Base-by-base conservation (phyloP, 2,329 filamentous ascomycete species). In the Colletotrichum sp. region DNA sequence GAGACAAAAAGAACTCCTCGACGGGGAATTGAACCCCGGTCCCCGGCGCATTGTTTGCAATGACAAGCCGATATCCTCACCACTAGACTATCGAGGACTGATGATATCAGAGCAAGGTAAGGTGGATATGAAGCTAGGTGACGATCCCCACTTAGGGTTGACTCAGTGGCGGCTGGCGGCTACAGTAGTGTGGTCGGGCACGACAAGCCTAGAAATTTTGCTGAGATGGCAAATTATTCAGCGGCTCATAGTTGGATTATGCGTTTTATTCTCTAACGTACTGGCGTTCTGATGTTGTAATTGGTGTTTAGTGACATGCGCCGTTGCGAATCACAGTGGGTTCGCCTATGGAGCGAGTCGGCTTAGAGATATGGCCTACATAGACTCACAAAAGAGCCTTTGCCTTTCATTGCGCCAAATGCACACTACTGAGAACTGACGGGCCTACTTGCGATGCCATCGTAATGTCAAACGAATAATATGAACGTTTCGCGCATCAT, bases 21-120 rank as follows among this genome's bases (percentile, higher is more conserved):
- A 48, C 38, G 38, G 38, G 38, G 38, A 48, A 48, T 48, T 48
- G 38, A 48, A 48, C 38, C 38, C 66, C 66, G 66, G 52, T 68
- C 66, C 66, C 66, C 66, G 30, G 66, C 70, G 62, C 38, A 43
- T n/a, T n/a, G 18, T 6, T 10, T 10, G 12, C 8, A n/a, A 7
- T 71, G 65, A 70, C 43, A 73, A 70, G 71, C 71, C 26, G 71
- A 73, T 70, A 70, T 73, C 43, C 66, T 73, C 71, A 73, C 65
- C 71, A 69, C 43, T 69, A 69, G 70, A 69, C 70, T 62, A 69
- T 69, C 55, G 56, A 48, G 70, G 55, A 69, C 32, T 48, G 13
- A 13, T n/a, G 38, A 0, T n/a, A 1, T 10, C 6, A 0, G 2
- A 0, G 5, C 5, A 43, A 43, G 5, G 18, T 43, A 12, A n/a